These are phyloP conservation scores for Oenanthe javanica DNA, from an alignment of 140 eudicot genomes.

Conservation along the genomic window DNA sequence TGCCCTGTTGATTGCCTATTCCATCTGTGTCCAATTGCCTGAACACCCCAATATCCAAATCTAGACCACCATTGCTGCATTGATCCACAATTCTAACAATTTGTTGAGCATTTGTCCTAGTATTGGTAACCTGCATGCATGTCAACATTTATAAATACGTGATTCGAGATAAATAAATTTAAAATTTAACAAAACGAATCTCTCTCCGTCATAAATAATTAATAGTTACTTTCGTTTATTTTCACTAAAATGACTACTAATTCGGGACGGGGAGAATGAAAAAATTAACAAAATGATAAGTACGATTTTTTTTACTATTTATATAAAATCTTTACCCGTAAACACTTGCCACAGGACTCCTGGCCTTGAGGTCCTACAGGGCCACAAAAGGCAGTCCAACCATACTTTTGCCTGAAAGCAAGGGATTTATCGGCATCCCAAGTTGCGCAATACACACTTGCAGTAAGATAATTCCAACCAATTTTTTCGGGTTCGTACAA, in stretches of 20 bases:
- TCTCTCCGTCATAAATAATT: too few relatives aligned
- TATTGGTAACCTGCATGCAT: neutral
- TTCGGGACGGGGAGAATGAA: too few relatives aligned
- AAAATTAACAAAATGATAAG: too few relatives aligned
- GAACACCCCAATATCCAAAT: neutral
- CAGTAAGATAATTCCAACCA: slow-evolving; percentile 19
- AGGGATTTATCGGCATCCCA: slow-evolving; percentile 30
- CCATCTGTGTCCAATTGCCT: neutral
- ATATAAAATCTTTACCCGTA: neutral
- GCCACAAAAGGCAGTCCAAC: slow-evolving; percentile 37
- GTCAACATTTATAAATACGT: neutral
- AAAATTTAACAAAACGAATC: too few relatives aligned
- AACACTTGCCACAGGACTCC: slow-evolving; percentile 26
- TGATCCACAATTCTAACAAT: neutral
- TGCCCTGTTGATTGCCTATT: neutral
- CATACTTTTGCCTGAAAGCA: slow-evolving; percentile 21
- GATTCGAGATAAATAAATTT: neutral
- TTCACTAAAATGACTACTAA: too few relatives aligned
- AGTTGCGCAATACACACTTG: slow-evolving; percentile 27
- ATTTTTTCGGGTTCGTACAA: slow-evolving; percentile 18
- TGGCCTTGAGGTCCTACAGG: slow-evolving; percentile 29
- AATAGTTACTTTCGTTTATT: too few relatives aligned
- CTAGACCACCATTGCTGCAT: neutral
- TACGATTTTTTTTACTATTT: too few relatives aligned
- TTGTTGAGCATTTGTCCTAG: neutral